Base-by-base conservation (phyloP, 306 rosid species). In the Inga leiocalycina region DNA sequence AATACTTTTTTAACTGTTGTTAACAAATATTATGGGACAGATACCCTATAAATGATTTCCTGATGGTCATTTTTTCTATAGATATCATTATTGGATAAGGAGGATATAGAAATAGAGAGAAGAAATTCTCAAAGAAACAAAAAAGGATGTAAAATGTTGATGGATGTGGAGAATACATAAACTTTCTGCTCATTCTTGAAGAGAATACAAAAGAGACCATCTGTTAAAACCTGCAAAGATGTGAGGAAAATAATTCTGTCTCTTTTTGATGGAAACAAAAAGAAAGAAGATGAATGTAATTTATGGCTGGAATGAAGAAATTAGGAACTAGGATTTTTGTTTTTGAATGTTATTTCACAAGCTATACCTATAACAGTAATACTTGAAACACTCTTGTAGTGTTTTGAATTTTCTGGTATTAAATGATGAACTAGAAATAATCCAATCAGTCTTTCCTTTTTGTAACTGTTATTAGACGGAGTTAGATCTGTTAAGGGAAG, bases 361-460 rank as follows among this genome's bases (percentile, higher is more conserved):
- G 10, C 20, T 71, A 67, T 67, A 12, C 27, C 48, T 17, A 17
- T 37, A 17, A 37, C 27, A 68, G 45, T 37, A 68, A 68, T 24
- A 67, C 3, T 34, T 67, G 43, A 37, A 35, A 19, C 24, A 37
- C n/a, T 68, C 37, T 71, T 5, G 57, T 45, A 45, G 34, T 13
- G 22, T 22, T 34, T 72, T 3, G 54, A 41, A 43, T 71, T 41
- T 11, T 24, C 56, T 71, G 19, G 37, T 24, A 13, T 24, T 5
- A 72, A 45, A 22, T 45, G 57, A 37, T 52, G 65, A 74, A 32
- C 54, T 74, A 51, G 15, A 52, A 52, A 32, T 74, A 74, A 39
- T 74, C 44, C 37, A 20, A 34, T 35, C 75, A 20, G 64, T 72
- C 37, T 61, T 61, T 72, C n/a, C 79, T 44, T 73, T 81, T 34